These are phyloP conservation scores for Fusarium sp. DNA, from an alignment of 2,329 filamentous ascomycete genomes.

Conservation along the genomic window DNA sequence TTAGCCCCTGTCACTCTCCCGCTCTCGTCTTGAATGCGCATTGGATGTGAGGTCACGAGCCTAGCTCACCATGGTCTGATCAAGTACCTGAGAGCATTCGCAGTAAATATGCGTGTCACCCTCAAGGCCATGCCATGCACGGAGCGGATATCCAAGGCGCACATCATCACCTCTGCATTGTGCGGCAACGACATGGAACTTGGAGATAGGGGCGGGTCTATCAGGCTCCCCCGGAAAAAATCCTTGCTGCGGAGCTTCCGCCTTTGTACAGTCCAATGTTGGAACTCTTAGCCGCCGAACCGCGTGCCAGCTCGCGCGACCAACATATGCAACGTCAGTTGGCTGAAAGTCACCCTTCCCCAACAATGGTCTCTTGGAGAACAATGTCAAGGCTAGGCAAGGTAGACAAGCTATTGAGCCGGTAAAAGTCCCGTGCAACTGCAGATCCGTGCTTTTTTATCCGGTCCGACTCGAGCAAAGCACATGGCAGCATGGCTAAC, in stretches of 20 bases:
- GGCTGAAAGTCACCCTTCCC: constrained; percentile 17
- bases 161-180: constrained; percentile 24
- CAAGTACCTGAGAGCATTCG: constrained; percentile 18
- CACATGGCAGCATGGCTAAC: constrained; percentile 14
- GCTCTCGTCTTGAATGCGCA: constrained; percentile 3
- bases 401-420: neutral
- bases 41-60: constrained; percentile 43
- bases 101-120: neutral
- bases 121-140: neutral
- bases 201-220: constrained; percentile 19
- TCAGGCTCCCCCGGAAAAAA: constrained; percentile 29
- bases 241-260: constrained; percentile 36
- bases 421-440: constrained; percentile 13
- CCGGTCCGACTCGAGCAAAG: constrained; percentile 24
- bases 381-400: neutral
- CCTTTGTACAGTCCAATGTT: constrained; percentile 23
- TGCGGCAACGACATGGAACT: neutral
- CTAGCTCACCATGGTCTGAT: constrained; percentile 5
- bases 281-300: constrained; percentile 28
- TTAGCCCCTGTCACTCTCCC: constrained; percentile 36
- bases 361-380: constrained; percentile 16
- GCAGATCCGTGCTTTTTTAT: constrained; percentile 14
- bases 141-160: constrained; percentile 14
- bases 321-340: constrained; percentile 14
- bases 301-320: constrained; percentile 12